Conservation (phyloP, 2,329 filamentous ascomycete genomes). For the Fusarium liriodendri region DNA sequence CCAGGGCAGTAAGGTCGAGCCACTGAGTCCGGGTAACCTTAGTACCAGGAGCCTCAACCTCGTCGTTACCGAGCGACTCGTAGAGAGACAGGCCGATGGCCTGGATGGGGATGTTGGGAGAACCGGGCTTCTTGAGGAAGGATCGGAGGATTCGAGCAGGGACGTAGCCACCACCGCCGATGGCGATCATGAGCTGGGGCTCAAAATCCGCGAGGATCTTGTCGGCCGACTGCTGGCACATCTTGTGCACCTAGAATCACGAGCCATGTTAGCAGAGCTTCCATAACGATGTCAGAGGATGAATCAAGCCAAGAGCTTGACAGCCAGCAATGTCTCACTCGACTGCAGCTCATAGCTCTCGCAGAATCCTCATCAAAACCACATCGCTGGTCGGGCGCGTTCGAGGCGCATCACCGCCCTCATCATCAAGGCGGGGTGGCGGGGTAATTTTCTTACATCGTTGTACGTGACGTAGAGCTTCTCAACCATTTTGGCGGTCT, state of each 20-base stretch:
- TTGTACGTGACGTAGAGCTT: slow-evolving; percentile 95
- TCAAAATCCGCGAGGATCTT: slow-evolving; percentile 86
- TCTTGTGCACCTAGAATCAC: slow-evolving; percentile 84
- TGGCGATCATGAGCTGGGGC: slow-evolving; percentile 97
- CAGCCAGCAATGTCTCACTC: not conserved
- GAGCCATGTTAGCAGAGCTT: slow-evolving; percentile 26
- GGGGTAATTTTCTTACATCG: slow-evolving; percentile 69
- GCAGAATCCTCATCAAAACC: not conserved
- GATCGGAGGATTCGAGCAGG: slow-evolving; percentile 96
- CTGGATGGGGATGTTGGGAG: slow-evolving; percentile 97
- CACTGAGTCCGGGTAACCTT: slow-evolving; percentile 98
- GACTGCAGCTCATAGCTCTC: not conserved
- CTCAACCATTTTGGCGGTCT: slow-evolving; percentile 74
- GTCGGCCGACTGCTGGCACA: slow-evolving; percentile 88
- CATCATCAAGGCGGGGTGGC: slow-evolving; percentile 43
- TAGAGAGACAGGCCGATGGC: slow-evolving; percentile 98
- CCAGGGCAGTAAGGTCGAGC: slow-evolving; percentile 87
- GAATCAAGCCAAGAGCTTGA: not conserved
- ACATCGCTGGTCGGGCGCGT: slow-evolving; percentile 13
- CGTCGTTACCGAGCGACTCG: slow-evolving; percentile 77
- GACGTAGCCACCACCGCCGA: slow-evolving; percentile 96
- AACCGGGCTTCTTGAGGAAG: slow-evolving; percentile 90
- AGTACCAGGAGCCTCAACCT: slow-evolving; percentile 79
- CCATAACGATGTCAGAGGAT: not conserved
- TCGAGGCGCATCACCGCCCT: slow-evolving; percentile 31